A percentile compares a stretch with the other conserved stretches of the same genome.
These are phyloP conservation scores for Backusella morwellensis DNA, from an alignment of 192 early-diverging fungal species.

Conservation along the genomic window DNA sequence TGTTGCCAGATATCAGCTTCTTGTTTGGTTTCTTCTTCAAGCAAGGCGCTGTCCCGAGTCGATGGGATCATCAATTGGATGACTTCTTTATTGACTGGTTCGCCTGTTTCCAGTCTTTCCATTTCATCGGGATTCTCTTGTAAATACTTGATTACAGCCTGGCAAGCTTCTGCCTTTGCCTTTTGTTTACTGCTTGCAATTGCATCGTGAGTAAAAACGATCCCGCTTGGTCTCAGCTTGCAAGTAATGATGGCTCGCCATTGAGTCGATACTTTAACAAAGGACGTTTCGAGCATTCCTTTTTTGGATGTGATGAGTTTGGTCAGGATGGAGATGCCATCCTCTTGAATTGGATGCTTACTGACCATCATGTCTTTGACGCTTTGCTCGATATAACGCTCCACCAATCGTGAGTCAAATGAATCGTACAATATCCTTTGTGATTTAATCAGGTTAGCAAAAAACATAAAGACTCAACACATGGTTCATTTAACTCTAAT, in stretches of 20 bases:
- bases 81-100: neutral
- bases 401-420: neutral
- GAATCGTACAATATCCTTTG: neutral
- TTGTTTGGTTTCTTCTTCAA: neutral
- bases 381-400: neutral
- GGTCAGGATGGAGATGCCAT: neutral
- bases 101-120: too few relatives aligned
- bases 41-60: neutral
- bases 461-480: neutral
- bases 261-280: neutral
- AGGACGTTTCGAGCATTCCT: neutral
- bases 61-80: neutral
- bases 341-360: neutral
- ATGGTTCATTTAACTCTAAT: neutral
- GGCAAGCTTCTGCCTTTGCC: neutral
- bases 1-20: neutral
- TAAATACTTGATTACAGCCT: neutral
- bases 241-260: neutral
- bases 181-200: neutral
- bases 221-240: neutral
- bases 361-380: neutral
- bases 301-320: neutral
- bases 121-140: neutral
- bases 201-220: neutral
- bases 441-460: neutral